phyloP scores from a whole-genome alignment of 306 rosid genomes.

The Trifolium dubium region DNA sequence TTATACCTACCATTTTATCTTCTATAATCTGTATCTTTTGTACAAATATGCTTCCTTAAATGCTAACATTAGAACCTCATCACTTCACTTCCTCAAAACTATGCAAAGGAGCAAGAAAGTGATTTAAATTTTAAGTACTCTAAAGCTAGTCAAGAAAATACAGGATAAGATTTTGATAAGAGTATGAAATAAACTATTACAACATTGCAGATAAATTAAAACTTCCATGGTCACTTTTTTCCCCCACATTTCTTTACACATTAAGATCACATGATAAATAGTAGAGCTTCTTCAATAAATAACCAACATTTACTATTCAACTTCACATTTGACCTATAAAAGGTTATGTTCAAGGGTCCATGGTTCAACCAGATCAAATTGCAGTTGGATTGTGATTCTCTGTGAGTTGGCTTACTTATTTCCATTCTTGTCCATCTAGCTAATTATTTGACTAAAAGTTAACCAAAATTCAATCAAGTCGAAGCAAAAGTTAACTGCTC shows the following conservation, averaged over 20 bases:
- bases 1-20: slow-evolving; percentile 7
- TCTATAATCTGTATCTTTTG: not conserved
- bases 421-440: slow-evolving; percentile 3
- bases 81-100: slow-evolving; percentile 1
- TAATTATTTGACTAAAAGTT: slow-evolving; percentile 1
- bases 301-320: not conserved
- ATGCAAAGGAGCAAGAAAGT: not conserved
- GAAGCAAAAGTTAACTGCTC: not conserved
- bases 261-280: not conserved
- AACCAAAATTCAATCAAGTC: slow-evolving; percentile 10
- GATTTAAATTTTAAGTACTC: slow-evolving; percentile 5
- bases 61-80: slow-evolving; percentile 8
- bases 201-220: not conserved
- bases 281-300: not conserved
- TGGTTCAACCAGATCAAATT: not conserved
- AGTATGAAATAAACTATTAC: not conserved
- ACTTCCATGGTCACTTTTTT: not conserved
- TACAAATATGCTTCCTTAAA: not conserved
- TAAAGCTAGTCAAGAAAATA: not conserved
- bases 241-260: not conserved
- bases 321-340: not conserved
- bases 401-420: not conserved
- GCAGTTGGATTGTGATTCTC: not conserved
- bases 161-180: not conserved
- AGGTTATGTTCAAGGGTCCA: not conserved